Percentiles rank a stretch among this genome's conserved stretches.
Conservation (phyloP, 306 rosid genomes). For the Cucurbita argyrosperma region DNA sequence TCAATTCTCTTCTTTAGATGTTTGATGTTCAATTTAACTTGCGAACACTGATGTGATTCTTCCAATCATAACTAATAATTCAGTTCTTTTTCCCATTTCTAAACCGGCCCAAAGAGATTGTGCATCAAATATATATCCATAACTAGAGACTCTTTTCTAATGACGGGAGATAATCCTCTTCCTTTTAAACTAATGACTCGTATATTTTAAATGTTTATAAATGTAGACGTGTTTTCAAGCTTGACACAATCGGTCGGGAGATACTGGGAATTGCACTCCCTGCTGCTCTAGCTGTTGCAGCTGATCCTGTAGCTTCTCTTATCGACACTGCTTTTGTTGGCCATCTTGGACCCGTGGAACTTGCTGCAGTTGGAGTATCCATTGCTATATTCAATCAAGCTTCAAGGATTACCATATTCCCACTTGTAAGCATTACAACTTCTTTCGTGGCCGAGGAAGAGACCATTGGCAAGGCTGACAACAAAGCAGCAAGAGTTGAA, state of each 20-base stretch:
- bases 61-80: background rate
- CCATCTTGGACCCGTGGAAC: conserved; percentile 88
- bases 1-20: background rate
- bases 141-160: background rate
- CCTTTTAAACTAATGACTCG: background rate
- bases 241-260: conserved; percentile 62
- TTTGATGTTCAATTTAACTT: background rate
- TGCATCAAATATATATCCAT: background rate
- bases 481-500: conserved; percentile 19
- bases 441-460: conserved; percentile 97
- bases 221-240: conserved; percentile 54
- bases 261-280: conserved; percentile 79
- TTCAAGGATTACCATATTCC: conserved; percentile 87
- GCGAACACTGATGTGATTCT: background rate
- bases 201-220: background rate
- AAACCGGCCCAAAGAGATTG: background rate
- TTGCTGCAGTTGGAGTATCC: conserved; percentile 90
- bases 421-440: conserved; percentile 85
- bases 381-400: conserved; percentile 94
- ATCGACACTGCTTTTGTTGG: conserved; percentile 96
- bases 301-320: conserved; percentile 95
- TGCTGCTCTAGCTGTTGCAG: conserved; percentile 87
- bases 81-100: background rate
- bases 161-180: too few relatives aligned
- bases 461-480: conserved; percentile 27